These are phyloP conservation scores for Blastomyces percursus DNA, from an alignment of 2,329 filamentous ascomycete genomes.

Conservation along the genomic window DNA sequence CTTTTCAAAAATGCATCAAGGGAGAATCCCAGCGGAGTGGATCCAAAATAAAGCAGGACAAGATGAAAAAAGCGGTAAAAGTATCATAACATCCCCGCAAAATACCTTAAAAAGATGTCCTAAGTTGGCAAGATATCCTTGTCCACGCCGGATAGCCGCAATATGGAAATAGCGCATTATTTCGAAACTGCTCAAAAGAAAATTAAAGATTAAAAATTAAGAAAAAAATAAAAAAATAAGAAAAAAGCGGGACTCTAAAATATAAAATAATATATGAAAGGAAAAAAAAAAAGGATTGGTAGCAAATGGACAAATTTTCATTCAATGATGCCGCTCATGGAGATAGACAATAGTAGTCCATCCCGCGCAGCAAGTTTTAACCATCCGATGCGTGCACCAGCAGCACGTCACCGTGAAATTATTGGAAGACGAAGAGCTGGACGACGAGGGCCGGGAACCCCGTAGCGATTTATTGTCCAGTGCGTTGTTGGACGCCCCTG, in stretches of 20 bases:
- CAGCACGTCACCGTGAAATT: conserved; percentile 54
- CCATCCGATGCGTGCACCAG: conserved; percentile 64
- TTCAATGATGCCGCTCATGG: conserved; percentile 44
- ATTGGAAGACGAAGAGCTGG: conserved; percentile 11
- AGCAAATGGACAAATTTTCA: not conserved
- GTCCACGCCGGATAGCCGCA: not conserved
- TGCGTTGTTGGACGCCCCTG: not conserved
- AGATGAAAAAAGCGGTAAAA: not conserved
- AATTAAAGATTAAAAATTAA: too few relatives aligned
- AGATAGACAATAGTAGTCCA: conserved; percentile 57
- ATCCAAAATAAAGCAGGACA: not conserved
- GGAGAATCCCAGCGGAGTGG: not conserved
- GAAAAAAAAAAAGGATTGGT: not conserved
- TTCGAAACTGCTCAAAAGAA: not conserved
- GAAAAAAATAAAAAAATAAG: too few relatives aligned
- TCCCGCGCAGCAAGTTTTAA: conserved; percentile 55
- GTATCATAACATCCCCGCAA: not conserved
- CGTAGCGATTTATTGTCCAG: conserved; percentile 11
- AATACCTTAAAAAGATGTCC: not conserved
- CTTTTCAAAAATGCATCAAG: not conserved
- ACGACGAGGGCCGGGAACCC: not conserved
- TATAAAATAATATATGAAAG: not conserved
- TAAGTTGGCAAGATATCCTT: not conserved
- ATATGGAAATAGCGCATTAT: not conserved
- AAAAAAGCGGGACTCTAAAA: not conserved